These are phyloP conservation scores for Hygrophorus russula DNA, from an alignment of 768 basidiomycete genomes.

Conservation along the genomic window DNA sequence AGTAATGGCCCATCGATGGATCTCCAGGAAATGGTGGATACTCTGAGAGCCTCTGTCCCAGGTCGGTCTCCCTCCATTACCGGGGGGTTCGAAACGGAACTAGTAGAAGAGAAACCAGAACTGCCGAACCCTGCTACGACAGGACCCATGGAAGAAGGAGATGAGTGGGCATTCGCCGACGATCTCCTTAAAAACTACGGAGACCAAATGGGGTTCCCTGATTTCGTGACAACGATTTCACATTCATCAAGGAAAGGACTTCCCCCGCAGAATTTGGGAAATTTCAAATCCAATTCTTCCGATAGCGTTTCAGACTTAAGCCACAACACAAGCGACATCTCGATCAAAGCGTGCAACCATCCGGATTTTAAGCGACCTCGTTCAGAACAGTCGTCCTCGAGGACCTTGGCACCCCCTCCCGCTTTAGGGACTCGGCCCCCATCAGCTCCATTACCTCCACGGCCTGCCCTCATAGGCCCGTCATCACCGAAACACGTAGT, in stretches of 20 bases:
- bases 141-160: conserved; percentile 5
- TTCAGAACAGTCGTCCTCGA: conserved; percentile 4
- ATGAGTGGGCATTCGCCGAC: conserved; percentile 29
- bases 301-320: not conserved
- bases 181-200: conserved; percentile 13
- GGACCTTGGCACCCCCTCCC: conserved; percentile 9
- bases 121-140: not conserved
- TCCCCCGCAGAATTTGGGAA: not conserved
- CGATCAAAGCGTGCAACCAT: not conserved
- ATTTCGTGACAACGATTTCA: not conserved
- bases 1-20: conserved; percentile 18
- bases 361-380: not conserved
- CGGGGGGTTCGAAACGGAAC: not conserved
- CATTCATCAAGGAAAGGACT: not conserved
- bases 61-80: conserved; percentile 2
- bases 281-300: no score
- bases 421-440: conserved; percentile 13
- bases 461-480: conserved; percentile 4
- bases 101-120: not conserved
- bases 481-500: conserved; percentile 15
- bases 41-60: conserved; percentile 19
- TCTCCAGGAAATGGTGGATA: conserved; percentile 34
- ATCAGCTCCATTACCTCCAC: conserved; percentile 13
- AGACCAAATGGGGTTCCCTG: not conserved
- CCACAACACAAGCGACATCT: not conserved